A percentile compares a stretch with the other conserved stretches of the same genome.
phyloP scores from a whole-genome alignment of 768 basidiomycete species.

The Lactifluus piperatus region DNA sequence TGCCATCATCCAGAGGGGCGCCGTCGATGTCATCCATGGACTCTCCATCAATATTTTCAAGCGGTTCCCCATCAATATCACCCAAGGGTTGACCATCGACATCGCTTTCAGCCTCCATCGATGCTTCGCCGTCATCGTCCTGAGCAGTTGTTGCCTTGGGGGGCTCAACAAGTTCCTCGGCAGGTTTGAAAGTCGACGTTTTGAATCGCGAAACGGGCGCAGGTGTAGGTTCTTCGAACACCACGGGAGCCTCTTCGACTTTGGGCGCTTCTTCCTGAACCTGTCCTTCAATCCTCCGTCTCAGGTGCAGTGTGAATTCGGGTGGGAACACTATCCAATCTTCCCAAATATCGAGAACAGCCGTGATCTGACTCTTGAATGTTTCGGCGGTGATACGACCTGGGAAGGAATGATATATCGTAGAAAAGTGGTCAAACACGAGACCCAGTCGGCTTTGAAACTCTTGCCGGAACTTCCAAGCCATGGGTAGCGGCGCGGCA shows the following conservation, averaged over 20 bases:
- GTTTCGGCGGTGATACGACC: conserved; percentile 94
- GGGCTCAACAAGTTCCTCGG: conserved; percentile 33
- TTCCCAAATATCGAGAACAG: conserved; percentile 93
- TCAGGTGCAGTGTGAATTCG: conserved; percentile 69
- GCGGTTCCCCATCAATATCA: conserved; percentile 36
- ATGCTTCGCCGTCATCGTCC: conserved; percentile 33
- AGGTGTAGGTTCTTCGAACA: conserved; percentile 27
- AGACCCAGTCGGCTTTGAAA: conserved; percentile 87
- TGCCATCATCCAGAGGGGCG: conserved; percentile 31
- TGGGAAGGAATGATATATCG: conserved; percentile 92
- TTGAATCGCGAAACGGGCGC: conserved; percentile 56
- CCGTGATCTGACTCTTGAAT: conserved; percentile 87
- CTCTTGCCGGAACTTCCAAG: conserved; percentile 95
- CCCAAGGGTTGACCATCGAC: conserved; percentile 46
- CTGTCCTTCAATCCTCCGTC: conserved; percentile 64
- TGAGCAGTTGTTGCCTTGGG: conserved; percentile 20
- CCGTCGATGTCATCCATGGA: conserved; percentile 31
- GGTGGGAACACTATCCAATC: conserved; percentile 96
- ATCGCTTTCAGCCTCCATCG: conserved; percentile 38
- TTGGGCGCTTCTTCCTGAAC: conserved; percentile 24
- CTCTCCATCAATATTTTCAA: conserved; percentile 30
- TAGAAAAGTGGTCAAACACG: conserved; percentile 92
- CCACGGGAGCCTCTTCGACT: conserved; percentile 19
- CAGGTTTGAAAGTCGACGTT: conserved; percentile 67
- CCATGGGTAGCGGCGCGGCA: conserved; percentile 85